These are phyloP conservation scores for Berkeleyomyces rouxiae DNA, from an alignment of 2,329 filamentous ascomycete genomes.

Conservation along the genomic window DNA sequence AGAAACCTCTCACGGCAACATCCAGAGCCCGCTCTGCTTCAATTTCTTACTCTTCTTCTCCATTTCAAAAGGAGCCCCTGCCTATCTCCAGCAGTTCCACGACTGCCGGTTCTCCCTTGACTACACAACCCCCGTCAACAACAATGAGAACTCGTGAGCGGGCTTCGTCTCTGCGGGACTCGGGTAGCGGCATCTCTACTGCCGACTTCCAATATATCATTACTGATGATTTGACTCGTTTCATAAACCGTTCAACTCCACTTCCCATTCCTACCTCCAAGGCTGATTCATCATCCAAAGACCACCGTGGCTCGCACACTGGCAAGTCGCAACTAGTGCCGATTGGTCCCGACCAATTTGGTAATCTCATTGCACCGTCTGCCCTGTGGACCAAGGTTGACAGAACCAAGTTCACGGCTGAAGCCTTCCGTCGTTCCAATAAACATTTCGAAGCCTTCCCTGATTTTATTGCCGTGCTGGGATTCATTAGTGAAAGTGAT, in stretches of 20 bases:
- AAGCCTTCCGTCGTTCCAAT: constrained; percentile 37
- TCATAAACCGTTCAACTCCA: background rate
- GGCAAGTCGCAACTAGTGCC: constrained; percentile 18
- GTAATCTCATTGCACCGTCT: constrained; percentile 37
- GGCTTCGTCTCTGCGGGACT: constrained; percentile 8
- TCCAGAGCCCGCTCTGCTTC: constrained; percentile 3
- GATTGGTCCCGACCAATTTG: constrained; percentile 40
- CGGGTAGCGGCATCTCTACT: constrained; percentile 2
- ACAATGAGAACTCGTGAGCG: constrained; percentile 5
- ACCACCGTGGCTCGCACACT: constrained; percentile 6
- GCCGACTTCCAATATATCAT: constrained; percentile 10
- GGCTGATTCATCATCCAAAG: background rate
- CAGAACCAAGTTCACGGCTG: constrained; percentile 38
- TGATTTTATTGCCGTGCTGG: constrained; percentile 43
- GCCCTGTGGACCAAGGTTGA: constrained; percentile 44
- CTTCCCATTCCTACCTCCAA: background rate
- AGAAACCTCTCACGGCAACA: constrained; percentile 3
- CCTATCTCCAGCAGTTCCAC: background rate
- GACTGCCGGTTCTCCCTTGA: background rate
- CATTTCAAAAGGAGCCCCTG: background rate
- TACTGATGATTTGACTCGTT: constrained; percentile 3
- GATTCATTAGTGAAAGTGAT: constrained; percentile 34
- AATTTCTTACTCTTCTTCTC: constrained; percentile 3
- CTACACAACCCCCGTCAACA: background rate
- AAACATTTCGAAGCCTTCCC: constrained; percentile 44